Conservation (phyloP, 108 stramenopile genomes). For the Discostella pseudostelligera region DNA sequence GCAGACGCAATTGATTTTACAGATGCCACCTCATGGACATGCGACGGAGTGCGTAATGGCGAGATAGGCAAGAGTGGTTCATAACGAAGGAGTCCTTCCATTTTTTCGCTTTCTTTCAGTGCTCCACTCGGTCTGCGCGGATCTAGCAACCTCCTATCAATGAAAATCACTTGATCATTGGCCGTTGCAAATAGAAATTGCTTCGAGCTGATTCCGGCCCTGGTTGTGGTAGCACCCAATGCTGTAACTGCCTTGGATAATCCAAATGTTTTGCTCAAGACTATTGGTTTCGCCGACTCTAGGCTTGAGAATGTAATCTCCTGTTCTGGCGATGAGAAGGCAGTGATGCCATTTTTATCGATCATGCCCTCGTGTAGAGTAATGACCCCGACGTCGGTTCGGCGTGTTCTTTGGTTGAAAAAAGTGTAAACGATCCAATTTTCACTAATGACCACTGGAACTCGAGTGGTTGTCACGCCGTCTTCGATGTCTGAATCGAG, state of each 20-base stretch:
- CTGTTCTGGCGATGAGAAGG: conserved; percentile 87
- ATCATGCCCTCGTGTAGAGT: conserved; percentile 96
- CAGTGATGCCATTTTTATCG: conserved; percentile 84
- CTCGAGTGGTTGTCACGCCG: conserved; percentile 32
- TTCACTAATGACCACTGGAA: conserved; percentile 84
- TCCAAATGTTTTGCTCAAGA: conserved; percentile 83
- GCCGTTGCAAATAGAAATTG: conserved; percentile 79
- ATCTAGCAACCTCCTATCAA: conserved; percentile 79
- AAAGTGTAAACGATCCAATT: conserved; percentile 94
- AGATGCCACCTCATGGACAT: conserved; percentile 62
- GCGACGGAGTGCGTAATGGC: conserved; percentile 57
- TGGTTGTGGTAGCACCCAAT: conserved; percentile 86
- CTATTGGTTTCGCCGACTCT: conserved; percentile 84
- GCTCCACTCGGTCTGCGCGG: conserved; percentile 90
- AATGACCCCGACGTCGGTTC: conserved; percentile 87
- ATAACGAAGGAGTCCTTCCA: conserved; percentile 78
- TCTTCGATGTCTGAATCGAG: conserved; percentile 22
- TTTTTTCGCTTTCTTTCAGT: conserved; percentile 74
- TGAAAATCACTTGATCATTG: conserved; percentile 67
- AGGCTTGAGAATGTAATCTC: conserved; percentile 71
- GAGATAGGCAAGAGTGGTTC: conserved; percentile 70
- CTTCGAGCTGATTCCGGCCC: conserved; percentile 87
- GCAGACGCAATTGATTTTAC: conserved; percentile 55
- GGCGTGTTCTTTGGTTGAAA: conserved; percentile 80
- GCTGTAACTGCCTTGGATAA: conserved; percentile 79